Evolutionary conservation across 2,329 filamentous ascomycete species (phyloP).

Genomic region (Westerdykella aurantiaca): DNA sequence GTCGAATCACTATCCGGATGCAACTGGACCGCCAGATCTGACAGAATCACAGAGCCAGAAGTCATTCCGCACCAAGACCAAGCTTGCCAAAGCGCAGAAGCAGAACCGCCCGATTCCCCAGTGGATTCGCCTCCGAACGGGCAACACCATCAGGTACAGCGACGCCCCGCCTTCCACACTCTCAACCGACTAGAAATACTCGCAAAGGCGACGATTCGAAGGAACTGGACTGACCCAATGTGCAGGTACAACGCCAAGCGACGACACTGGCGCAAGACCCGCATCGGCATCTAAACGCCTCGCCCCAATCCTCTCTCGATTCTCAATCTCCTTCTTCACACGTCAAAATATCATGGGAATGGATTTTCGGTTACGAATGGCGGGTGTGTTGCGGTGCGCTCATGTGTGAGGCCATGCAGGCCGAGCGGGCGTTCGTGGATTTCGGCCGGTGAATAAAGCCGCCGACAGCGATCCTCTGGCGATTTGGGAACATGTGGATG

Average conservation of each 20-base stretch:
- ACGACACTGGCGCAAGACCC: constrained; percentile 99
- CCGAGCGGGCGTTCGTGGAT: constrained; percentile 17
- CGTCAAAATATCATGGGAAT: constrained; percentile 28
- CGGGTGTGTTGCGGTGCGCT: constrained; percentile 6
- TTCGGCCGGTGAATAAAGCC: constrained; percentile 18
- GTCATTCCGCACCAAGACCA: constrained; percentile 99
- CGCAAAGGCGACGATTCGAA: constrained; percentile 7
- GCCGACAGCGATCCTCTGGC: constrained; percentile 21
- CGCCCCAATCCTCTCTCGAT: constrained; percentile 37
- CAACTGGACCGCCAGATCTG: constrained; percentile 3
- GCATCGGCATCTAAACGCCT: constrained; percentile 89
- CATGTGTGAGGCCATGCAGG: constrained; percentile 16
- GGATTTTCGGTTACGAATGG: constrained; percentile 14
- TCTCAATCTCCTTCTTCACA: constrained; percentile 24
- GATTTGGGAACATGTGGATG: constrained; percentile 31
- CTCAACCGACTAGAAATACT: constrained; percentile 4
- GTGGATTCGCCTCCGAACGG: constrained; percentile 98
- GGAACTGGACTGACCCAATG: constrained; percentile 7
- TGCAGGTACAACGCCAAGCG: constrained; percentile 99
- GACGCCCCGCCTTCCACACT: neutral
- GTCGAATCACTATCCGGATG: constrained; percentile 9
- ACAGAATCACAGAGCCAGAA: constrained; percentile 76
- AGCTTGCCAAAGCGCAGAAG: constrained; percentile 99
- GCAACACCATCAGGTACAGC: constrained; percentile 98
- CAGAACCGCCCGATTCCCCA: constrained; percentile 99